Evolutionary conservation across 371 early-diverging fungal species (phyloP), one percentile per base, ranked within the genome.

Genomic region (Saksenaea oblongispora): DNA sequence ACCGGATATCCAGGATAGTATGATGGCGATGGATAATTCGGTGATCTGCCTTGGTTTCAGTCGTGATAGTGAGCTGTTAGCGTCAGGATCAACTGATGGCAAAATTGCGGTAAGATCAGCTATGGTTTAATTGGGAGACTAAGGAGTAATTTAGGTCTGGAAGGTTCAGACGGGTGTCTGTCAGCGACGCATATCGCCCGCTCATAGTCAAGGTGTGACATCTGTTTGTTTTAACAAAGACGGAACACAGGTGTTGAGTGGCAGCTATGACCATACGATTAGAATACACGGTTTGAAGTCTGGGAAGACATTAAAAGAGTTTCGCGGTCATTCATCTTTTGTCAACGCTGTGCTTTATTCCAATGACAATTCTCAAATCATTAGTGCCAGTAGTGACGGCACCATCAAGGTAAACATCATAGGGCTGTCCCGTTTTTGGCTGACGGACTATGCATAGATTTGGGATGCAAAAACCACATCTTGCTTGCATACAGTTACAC

Each of bases 11-110:
- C 63, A 94, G 85, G 96, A 94, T 61, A 89, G 91, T 28, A 72
- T 90, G 58, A 98, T 98, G 95, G 76, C 93, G 27, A 97, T 97
- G 97, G 92, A 95, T 18, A 79, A 82, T n/a, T 87, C 96, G 0
- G 92, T 97, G 0, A 75, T 95, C 9, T 88, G 85, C 35, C 72
- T 97, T 22, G 77, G 70, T 8, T 95, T 95, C 67, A 89, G 90
- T 61, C 69, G 79, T 39, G 92, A 94, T 62, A 88, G 91, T 64
- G 91, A 93, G 47, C 67, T 89, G 61, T 70, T 98, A 9, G 97
- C 89, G 3, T 88, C 95, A 10, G 98, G 98, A 37, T 82, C 92
- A 3, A 89, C 90, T 41, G 90, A 92, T 69, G 98, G 98, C 11
- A 85, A 87, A 41, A 91, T 98, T 65, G 91, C 92, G 54, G 89